phyloP scores from a whole-genome alignment of 2,329 filamentous ascomycete genomes.

The Pyricularia pennisetigena region DNA sequence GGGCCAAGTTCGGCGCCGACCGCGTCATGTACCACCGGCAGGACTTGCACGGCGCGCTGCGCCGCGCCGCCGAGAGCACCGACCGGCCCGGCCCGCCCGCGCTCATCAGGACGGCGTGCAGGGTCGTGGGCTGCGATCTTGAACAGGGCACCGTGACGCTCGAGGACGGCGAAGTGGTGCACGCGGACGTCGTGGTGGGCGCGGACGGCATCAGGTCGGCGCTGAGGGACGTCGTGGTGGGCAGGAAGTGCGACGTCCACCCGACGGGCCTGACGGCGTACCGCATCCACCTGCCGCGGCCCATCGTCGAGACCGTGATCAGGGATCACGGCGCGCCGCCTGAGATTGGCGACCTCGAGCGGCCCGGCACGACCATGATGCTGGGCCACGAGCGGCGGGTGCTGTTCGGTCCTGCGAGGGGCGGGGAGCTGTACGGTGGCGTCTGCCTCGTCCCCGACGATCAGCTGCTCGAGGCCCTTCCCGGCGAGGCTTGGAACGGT shows the following conservation, averaged over 20 bases:
- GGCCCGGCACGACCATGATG: constrained; percentile 32
- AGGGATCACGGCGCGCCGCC: constrained; percentile 2
- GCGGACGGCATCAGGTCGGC: constrained; percentile 4
- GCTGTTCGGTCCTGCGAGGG: constrained; percentile 34
- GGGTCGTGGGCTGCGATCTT: background rate
- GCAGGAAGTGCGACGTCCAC: constrained; percentile 8
- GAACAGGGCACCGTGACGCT: background rate
- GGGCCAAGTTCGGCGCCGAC: constrained; percentile 24
- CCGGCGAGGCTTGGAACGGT: background rate
- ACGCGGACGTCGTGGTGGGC: background rate
- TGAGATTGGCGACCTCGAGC: constrained; percentile 4
- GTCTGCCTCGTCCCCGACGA: background rate
- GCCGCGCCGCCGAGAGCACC: constrained; percentile 13
- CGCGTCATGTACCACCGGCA: constrained; percentile 30
- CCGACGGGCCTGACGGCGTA: constrained; percentile 28
- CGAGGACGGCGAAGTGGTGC: background rate
- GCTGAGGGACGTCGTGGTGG: constrained; percentile 10
- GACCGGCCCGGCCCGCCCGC: constrained; percentile 15
- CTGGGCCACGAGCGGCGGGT: constrained; percentile 28
- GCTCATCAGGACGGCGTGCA: constrained; percentile 13
- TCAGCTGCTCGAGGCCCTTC: background rate
- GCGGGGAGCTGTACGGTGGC: constrained; percentile 22
- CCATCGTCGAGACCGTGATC: constrained; percentile 2
- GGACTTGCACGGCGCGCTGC: constrained; percentile 25
- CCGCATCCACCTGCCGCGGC: constrained; percentile 19